Evolutionary conservation across 768 basidiomycete species (phyloP).

Genomic region (Lactarius vividus): DNA sequence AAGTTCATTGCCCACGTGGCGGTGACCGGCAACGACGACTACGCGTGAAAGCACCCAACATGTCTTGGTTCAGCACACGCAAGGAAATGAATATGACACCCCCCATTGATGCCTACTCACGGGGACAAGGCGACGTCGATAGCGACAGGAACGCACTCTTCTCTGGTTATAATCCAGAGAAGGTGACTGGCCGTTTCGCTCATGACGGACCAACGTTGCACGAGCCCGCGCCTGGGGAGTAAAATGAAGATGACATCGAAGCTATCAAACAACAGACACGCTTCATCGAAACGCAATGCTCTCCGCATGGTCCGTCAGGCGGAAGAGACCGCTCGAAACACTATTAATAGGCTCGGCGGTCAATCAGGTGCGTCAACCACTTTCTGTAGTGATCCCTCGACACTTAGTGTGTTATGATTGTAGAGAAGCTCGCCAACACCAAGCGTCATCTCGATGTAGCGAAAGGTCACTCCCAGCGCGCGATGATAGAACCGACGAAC

Average conservation of each 20-base stretch:
- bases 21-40: no score
- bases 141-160: slow-evolving; percentile 72
- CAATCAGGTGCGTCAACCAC: slow-evolving; percentile 78
- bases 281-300: slow-evolving; percentile 85
- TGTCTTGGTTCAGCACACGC: no score
- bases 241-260: slow-evolving; percentile 86
- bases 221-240: slow-evolving; percentile 59
- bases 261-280: slow-evolving; percentile 92
- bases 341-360: slow-evolving; percentile 77
- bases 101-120: slow-evolving; percentile 61
- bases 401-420: slow-evolving; percentile 12
- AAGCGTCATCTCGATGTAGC: slow-evolving; percentile 93
- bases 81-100: no score
- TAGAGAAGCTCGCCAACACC: slow-evolving; percentile 88
- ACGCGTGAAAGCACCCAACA: no score
- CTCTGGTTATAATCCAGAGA: slow-evolving; percentile 65
- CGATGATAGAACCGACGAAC: slow-evolving; percentile 91
- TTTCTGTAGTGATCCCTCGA: neutral
- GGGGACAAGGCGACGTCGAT: slow-evolving; percentile 57
- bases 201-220: slow-evolving; percentile 50
- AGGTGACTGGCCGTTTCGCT: slow-evolving; percentile 55
- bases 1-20: neutral
- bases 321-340: slow-evolving; percentile 90
- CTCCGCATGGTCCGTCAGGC: slow-evolving; percentile 92
- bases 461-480: slow-evolving; percentile 80